phyloP scores from a whole-genome alignment of 2,329 filamentous ascomycete genomes.

The Lithohypha guttulata region DNA sequence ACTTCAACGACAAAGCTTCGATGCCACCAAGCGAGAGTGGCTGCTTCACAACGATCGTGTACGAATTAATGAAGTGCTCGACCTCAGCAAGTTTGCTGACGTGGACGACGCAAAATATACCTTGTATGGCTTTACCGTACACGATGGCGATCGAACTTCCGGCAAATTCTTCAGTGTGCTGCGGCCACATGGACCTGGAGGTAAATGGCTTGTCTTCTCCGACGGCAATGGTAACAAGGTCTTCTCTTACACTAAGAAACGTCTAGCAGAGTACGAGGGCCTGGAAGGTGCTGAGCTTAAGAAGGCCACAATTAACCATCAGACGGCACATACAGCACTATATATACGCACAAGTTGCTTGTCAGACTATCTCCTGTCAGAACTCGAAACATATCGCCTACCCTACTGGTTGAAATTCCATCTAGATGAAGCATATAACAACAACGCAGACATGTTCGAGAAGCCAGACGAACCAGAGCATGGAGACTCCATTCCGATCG shows the following conservation, averaged over 20 bases:
- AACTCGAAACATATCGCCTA: slow-evolving; percentile 39
- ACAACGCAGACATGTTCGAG: slow-evolving; percentile 14
- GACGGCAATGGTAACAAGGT: slow-evolving; percentile 46
- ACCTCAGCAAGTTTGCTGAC: slow-evolving; percentile 30
- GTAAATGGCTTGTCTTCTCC: slow-evolving; percentile 50
- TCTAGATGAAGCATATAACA: slow-evolving; percentile 22
- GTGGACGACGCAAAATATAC: slow-evolving; percentile 38
- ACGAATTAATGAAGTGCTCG: slow-evolving; percentile 44
- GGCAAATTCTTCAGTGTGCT: slow-evolving; percentile 51
- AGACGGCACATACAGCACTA: slow-evolving; percentile 43
- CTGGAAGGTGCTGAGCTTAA: slow-evolving; percentile 29
- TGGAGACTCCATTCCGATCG: slow-evolving; percentile 26
- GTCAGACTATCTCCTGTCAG: slow-evolving; percentile 30
- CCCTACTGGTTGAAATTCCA: slow-evolving; percentile 32
- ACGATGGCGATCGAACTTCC: slow-evolving; percentile 48
- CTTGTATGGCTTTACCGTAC: slow-evolving; percentile 50
- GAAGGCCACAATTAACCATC: slow-evolving; percentile 29
- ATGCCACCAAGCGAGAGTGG: slow-evolving; percentile 44
- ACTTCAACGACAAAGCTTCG: slow-evolving; percentile 47
- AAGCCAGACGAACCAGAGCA: slow-evolving; percentile 11
- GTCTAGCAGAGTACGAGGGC: slow-evolving; percentile 42
- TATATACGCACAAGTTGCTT: slow-evolving; percentile 45
- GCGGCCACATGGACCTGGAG: slow-evolving; percentile 44
- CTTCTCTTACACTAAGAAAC: slow-evolving; percentile 45
- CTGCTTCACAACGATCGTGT: slow-evolving; percentile 47